Percentiles rank a stretch among this genome's conserved stretches.
These are phyloP conservation scores for Dipodascus geniculatus DNA, from an alignment of 805 yeast species.

Conservation along the genomic window DNA sequence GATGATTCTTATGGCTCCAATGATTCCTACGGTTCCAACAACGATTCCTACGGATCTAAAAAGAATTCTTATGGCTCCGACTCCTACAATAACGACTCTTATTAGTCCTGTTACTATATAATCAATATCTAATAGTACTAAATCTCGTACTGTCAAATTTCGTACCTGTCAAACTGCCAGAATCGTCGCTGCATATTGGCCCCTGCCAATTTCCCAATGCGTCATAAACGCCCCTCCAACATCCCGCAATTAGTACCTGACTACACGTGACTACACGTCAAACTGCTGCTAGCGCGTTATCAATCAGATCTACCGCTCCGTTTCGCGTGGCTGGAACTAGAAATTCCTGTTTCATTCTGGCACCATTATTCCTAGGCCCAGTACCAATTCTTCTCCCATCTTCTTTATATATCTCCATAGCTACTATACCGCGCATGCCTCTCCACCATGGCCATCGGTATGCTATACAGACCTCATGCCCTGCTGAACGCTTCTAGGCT, in stretches of 20 bases:
- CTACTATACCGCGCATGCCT: background rate
- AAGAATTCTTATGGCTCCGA: conserved; percentile 6
- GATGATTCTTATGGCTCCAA: background rate
- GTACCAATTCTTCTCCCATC: background rate
- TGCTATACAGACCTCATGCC: background rate
- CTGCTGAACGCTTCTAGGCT: background rate
- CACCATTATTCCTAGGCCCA: background rate
- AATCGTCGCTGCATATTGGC: too few species aligned
- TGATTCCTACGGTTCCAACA: background rate
- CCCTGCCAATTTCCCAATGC: too few species aligned
- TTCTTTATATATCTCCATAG: too few species aligned
- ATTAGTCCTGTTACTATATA: too few species aligned
- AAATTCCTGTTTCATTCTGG: background rate
- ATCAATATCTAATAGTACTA: too few species aligned
- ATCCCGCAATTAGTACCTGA: too few species aligned
- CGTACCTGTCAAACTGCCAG: too few species aligned
- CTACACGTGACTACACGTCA: too few species aligned
- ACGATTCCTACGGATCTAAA: conserved; percentile 4
- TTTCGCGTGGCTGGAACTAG: background rate
- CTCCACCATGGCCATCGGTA: background rate
- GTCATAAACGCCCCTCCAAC: too few species aligned
- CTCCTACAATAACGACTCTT: background rate
- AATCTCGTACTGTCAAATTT: too few species aligned
- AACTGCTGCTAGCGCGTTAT: too few species aligned
- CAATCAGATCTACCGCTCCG: background rate